These are phyloP conservation scores for Thermothielavioides terrestris DNA, from an alignment of 495 filamentous ascomycete genomes.

Conservation along the genomic window DNA sequence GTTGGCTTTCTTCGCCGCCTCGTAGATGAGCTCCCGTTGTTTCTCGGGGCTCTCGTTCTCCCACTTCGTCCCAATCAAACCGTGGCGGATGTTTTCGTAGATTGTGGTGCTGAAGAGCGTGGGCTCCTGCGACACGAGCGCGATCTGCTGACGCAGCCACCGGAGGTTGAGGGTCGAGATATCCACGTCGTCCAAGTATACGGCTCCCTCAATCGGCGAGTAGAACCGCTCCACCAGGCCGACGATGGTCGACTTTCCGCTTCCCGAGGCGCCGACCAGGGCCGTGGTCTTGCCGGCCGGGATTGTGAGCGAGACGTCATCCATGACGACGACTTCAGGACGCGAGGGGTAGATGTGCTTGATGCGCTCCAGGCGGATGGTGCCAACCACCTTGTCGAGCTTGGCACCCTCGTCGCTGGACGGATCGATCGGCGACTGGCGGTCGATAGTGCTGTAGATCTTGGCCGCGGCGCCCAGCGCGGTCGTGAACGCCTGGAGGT, in stretches of 20 bases:
- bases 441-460: conserved; percentile 88
- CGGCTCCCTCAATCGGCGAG: conserved; percentile 67
- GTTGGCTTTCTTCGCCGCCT: conserved; percentile 84
- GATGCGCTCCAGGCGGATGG: conserved; percentile 72
- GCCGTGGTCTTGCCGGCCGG: conserved; percentile 83
- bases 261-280: conserved; percentile 78
- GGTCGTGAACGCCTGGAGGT: conserved; percentile 66
- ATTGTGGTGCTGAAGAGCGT: conserved; percentile 80
- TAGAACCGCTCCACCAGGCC: conserved; percentile 92
- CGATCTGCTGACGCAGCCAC: conserved; percentile 87
- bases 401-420: conserved; percentile 59
- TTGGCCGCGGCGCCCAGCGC: conserved; percentile 77
- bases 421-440: conserved; percentile 78
- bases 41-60: conserved; percentile 58
- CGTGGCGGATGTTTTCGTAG: conserved; percentile 75
- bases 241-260: conserved; percentile 87
- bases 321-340: conserved; percentile 80
- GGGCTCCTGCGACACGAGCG: conserved; percentile 78
- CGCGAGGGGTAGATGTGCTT: conserved; percentile 92
- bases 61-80: conserved; percentile 75
- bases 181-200: conserved; percentile 78
- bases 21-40: conserved; percentile 58
- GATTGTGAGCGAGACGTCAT: conserved; percentile 67
- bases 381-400: conserved; percentile 63
- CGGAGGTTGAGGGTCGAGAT: conserved; percentile 73